A percentile compares a stretch with the other conserved stretches of the same genome.
Conservation (phyloP, 139 green algal species). For the Picochlorum costavermella region DNA sequence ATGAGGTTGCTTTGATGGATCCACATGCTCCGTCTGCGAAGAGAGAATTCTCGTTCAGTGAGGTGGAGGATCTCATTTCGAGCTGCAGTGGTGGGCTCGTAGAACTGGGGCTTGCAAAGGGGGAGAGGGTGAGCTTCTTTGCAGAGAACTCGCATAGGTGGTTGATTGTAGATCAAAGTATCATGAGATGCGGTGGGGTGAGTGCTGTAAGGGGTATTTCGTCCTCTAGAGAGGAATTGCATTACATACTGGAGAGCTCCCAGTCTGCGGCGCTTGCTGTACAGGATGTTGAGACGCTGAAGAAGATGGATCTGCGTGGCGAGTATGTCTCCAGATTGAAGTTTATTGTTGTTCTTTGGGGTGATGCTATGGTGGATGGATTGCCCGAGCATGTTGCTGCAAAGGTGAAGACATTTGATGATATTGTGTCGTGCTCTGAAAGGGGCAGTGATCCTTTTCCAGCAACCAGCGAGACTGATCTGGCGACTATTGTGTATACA, state of each 20-base stretch:
- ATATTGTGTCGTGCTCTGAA: slow-evolving; percentile 37
- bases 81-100: slow-evolving; percentile 46
- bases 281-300: slow-evolving; percentile 62
- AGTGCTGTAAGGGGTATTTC: slow-evolving; percentile 40
- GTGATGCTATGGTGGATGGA: slow-evolving; percentile 1
- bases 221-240: slow-evolving; percentile 55
- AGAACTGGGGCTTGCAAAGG: slow-evolving; percentile 31
- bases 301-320: slow-evolving; percentile 40
- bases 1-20: slow-evolving; percentile 38
- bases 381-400: background rate
- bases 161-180: slow-evolving; percentile 79
- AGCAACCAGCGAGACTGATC: slow-evolving; percentile 8
- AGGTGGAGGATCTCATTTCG: slow-evolving; percentile 27
- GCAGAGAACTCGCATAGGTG: slow-evolving; percentile 71
- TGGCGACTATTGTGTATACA: slow-evolving; percentile 76
- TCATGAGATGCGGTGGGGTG: slow-evolving; percentile 53
- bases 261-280: slow-evolving; percentile 51
- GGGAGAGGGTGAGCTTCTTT: slow-evolving; percentile 65
- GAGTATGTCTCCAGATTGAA: background rate
- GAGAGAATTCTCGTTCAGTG: slow-evolving; percentile 8
- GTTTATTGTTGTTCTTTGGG: slow-evolving; percentile 78
- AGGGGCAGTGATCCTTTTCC: slow-evolving; percentile 4
- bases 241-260: slow-evolving; percentile 68
- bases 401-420: slow-evolving; percentile 40
- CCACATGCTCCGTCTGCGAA: slow-evolving; percentile 35